Evolutionary conservation across 257 asterid genomes (phyloP).

Genomic region (Solanum rostratum): DNA sequence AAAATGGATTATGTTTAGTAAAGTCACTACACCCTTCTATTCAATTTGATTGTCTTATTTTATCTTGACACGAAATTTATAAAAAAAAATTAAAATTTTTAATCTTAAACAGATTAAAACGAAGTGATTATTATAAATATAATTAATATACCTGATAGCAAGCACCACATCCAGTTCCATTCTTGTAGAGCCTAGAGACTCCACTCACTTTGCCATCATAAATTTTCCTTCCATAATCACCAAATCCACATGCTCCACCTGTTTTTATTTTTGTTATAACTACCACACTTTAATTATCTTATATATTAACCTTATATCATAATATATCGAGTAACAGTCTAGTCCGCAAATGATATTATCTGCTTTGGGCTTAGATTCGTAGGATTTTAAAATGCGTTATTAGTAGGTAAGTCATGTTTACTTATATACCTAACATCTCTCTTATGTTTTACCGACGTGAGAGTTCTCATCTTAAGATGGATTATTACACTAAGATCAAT

Average conservation of each 20-base stretch:
- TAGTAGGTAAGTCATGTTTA: too few relatives aligned
- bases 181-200: constrained; percentile 55
- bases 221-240: constrained; percentile 54
- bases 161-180: constrained; percentile 81
- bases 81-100: accelerated
- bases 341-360: too few relatives aligned
- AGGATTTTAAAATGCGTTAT: too few relatives aligned
- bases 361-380: too few relatives aligned
- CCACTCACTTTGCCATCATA: constrained; percentile 57
- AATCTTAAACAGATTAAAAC: accelerated
- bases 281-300: background rate
- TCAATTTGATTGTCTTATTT: accelerated
- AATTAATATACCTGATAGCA: constrained; percentile 55
- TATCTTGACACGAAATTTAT: accelerated
- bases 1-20: background rate
- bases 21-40: background rate
- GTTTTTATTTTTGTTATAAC: background rate
- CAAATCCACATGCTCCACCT: constrained; percentile 88
- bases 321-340: background rate
- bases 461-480: too few relatives aligned
- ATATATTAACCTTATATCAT: background rate
- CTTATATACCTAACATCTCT: too few relatives aligned
- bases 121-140: accelerated
- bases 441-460: too few relatives aligned
- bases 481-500: background rate